Conservation (phyloP, 1,284 basidiomycete genomes). For the Porogramme epimiltina region DNA sequence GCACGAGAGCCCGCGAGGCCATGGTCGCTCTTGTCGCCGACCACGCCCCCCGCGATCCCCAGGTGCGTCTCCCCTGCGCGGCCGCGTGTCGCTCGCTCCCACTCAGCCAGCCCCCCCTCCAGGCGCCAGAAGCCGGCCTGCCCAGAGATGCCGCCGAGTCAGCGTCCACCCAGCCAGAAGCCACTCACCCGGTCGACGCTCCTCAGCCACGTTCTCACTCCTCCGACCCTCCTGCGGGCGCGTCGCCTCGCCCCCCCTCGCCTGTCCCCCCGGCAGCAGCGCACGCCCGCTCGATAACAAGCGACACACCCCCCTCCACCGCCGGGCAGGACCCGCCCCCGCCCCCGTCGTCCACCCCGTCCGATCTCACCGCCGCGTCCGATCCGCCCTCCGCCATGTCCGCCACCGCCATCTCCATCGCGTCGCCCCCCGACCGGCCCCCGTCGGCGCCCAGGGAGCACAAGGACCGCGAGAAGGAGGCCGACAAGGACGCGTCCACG, state of each 20-base stretch:
- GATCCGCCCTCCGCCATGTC: slow-evolving; percentile 19
- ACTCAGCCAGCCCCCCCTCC: not conserved
- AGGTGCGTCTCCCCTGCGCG: slow-evolving; percentile 18
- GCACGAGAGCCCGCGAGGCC: slow-evolving; percentile 16
- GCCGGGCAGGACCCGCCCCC: slow-evolving; percentile 22
- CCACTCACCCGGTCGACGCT: not conserved
- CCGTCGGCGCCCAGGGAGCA: slow-evolving; percentile 7
- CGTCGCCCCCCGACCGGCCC: slow-evolving; percentile 12
- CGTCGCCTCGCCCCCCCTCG: not conserved
- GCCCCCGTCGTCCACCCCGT: slow-evolving; percentile 17
- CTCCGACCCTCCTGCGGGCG: not conserved
- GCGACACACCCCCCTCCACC: slow-evolving; percentile 18
- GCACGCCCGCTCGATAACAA: slow-evolving; percentile 17
- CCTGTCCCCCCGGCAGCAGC: slow-evolving; percentile 10
- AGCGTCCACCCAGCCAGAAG: slow-evolving; percentile 8
- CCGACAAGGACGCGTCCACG: slow-evolving; percentile 18
- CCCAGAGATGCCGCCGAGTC: slow-evolving; percentile 15
- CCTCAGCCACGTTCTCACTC: not conserved
- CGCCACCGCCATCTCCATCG: slow-evolving; percentile 18
- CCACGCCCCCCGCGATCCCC: slow-evolving; percentile 10
- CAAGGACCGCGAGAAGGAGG: slow-evolving; percentile 14
- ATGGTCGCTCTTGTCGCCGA: slow-evolving; percentile 16
- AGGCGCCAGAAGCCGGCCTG: slow-evolving; percentile 22
- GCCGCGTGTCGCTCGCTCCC: not conserved
- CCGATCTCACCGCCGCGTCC: slow-evolving; percentile 14